Percentiles rank a stretch among this genome's conserved stretches.
phyloP scores from a whole-genome alignment of 495 filamentous ascomycete genomes.

The Neurospora sublineolata region DNA sequence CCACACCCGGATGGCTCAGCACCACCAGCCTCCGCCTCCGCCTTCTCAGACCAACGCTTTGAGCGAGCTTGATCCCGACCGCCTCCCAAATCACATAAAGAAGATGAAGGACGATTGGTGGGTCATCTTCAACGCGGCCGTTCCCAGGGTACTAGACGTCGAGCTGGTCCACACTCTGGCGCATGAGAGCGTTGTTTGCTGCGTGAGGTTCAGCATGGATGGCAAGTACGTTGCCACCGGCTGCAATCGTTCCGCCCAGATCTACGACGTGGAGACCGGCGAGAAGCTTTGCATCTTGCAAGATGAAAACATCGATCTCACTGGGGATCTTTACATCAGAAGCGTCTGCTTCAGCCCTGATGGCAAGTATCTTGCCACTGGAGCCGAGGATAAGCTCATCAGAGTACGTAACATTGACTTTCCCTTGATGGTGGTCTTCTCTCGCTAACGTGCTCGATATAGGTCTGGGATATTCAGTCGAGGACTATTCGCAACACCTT shows the following conservation, averaged over 20 bases:
- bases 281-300: conserved; percentile 69
- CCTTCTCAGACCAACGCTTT: conserved; percentile 58
- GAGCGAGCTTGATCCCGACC: conserved; percentile 77
- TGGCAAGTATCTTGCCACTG: conserved; percentile 77
- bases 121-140: conserved; percentile 76
- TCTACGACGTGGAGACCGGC: conserved; percentile 73
- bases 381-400: conserved; percentile 86
- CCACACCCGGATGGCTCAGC: conserved; percentile 24
- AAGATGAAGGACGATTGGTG: conserved; percentile 79
- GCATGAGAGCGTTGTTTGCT: conserved; percentile 85
- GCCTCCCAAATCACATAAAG: conserved; percentile 70
- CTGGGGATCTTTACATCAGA: conserved; percentile 78
- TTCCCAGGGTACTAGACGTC: conserved; percentile 74
- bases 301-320: conserved; percentile 73
- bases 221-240: conserved; percentile 84
- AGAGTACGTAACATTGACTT: conserved; percentile 44
- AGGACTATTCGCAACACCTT: conserved; percentile 74
- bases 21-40: conserved; percentile 29
- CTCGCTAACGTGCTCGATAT: conserved; percentile 4
- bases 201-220: conserved; percentile 79
- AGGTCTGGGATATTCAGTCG: conserved; percentile 81
- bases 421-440: not conserved
- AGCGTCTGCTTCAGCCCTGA: conserved; percentile 92
- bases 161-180: conserved; percentile 76
- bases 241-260: conserved; percentile 80